Conservation (phyloP, 192 early-diverging fungal genomes). For the Gaertneriomyces sp. region DNA sequence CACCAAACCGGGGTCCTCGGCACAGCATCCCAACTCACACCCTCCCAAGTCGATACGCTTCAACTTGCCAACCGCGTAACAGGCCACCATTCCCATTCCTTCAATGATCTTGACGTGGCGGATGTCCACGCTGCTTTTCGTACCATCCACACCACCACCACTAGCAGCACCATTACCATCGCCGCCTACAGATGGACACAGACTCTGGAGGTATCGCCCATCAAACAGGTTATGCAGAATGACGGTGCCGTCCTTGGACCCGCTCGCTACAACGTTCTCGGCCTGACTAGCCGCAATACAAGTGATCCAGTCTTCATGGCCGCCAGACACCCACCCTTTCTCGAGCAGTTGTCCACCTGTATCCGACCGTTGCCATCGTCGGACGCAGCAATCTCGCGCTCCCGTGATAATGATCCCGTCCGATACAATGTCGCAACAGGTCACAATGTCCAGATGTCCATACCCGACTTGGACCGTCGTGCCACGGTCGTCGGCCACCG, state of each 20-base stretch:
- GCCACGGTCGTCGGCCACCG: conserved; percentile 20
- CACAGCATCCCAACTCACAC: too few relatives aligned
- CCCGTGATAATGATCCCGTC: conserved; percentile 41
- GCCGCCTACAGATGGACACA: conserved; percentile 18
- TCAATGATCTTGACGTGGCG: too few relatives aligned
- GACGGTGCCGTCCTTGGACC: conserved; percentile 49
- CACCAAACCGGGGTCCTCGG: too few relatives aligned
- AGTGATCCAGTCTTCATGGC: conserved; percentile 44
- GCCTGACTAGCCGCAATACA: conserved; percentile 36
- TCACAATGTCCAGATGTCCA: conserved; percentile 45
- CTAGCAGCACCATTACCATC: too few relatives aligned
- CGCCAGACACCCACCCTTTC: conserved; percentile 36
- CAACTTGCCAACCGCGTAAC: too few relatives aligned
- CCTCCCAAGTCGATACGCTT: too few relatives aligned
- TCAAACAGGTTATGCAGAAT: conserved; percentile 42
- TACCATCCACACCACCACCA: too few relatives aligned
- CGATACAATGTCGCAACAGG: conserved; percentile 35
- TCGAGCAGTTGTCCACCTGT: conserved; percentile 8
- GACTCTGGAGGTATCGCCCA: conserved; percentile 33
- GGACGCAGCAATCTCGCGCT: conserved; percentile 46
- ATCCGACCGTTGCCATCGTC: conserved; percentile 34
- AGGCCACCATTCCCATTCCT: too few relatives aligned
- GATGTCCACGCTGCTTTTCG: too few relatives aligned
- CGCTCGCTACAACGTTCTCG: conserved; percentile 43
- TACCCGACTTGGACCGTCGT: conserved; percentile 33